phyloP scores from a whole-genome alignment of 2,329 filamentous ascomycete genomes.

The Beauveria pseudobassiana region DNA sequence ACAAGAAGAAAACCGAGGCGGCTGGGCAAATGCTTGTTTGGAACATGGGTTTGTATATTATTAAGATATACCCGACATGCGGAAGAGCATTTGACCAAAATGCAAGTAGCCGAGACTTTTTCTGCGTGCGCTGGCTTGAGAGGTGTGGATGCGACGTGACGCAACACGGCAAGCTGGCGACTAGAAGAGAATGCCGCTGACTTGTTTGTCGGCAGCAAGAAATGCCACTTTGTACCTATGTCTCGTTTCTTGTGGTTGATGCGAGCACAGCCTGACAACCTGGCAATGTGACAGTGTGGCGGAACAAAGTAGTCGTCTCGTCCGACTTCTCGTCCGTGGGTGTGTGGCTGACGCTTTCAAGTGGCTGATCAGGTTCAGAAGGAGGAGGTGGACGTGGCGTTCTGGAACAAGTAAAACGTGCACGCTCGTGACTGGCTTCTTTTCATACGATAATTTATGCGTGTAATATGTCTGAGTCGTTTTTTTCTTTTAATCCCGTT shows the following conservation, averaged over 20 bases:
- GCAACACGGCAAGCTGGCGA: background rate
- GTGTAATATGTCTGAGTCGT: background rate
- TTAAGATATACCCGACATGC: background rate
- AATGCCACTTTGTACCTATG: no score
- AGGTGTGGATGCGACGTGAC: no score
- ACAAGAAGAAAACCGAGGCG: no score
- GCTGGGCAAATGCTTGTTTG: no score
- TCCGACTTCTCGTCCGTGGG: no score
- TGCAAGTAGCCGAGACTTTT: background rate
- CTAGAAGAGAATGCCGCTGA: background rate
- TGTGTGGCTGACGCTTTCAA: background rate
- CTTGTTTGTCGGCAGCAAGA: no score
- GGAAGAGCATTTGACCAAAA: background rate
- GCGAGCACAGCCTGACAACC: no score
- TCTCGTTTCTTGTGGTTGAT: no score
- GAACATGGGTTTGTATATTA: no score
- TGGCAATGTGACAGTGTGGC: no score
- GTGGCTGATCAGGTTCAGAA: background rate
- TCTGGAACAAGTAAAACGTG: constrained; percentile 7
- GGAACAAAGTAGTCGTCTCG: no score
- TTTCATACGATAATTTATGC: background rate
- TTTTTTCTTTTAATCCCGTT: background rate
- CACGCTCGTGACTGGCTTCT: constrained; percentile 1
- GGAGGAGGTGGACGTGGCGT: background rate
- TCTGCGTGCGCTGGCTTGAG: no score